A percentile compares a stretch with the other conserved stretches of the same genome.
phyloP scores from a whole-genome alignment of 1,284 basidiomycete species.

The Agroathelia rolfsii region DNA sequence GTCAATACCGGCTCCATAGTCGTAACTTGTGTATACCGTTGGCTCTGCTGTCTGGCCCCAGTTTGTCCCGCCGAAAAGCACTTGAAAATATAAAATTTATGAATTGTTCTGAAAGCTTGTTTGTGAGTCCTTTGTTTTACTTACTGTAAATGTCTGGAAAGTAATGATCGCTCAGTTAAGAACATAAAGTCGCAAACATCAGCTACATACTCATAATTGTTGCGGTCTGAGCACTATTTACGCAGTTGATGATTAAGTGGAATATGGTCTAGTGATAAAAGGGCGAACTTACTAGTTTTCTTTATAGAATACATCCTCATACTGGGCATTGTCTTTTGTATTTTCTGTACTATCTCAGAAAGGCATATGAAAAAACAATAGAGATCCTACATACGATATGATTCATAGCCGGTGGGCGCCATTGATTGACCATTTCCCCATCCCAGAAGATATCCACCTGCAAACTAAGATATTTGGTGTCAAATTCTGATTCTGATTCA shows the following conservation, averaged over 20 bases:
- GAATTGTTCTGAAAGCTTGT: conserved; percentile 29
- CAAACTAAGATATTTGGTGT: conserved; percentile 26
- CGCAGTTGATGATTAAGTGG: too few species aligned
- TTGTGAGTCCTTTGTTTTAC: conserved; percentile 29
- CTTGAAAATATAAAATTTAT: conserved; percentile 14
- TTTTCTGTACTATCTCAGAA: too few species aligned
- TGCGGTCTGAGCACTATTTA: conserved; percentile 36
- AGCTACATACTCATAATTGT: conserved; percentile 36
- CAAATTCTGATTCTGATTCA: conserved; percentile 1
- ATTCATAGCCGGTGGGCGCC: conserved; percentile 40
- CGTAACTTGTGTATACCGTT: conserved; percentile 37
- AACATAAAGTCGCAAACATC: too few species aligned
- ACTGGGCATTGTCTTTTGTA: too few species aligned
- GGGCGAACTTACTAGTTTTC: conserved; percentile 31
- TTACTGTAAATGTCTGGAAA: conserved; percentile 39
- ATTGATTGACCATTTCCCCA: conserved; percentile 29
- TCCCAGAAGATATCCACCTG: conserved; percentile 34
- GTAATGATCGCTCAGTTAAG: too few species aligned
- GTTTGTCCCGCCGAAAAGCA: conserved; percentile 42
- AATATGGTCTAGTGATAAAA: not conserved
- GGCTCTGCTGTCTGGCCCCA: conserved; percentile 40
- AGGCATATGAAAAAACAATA: not conserved
- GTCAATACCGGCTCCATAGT: conserved; percentile 41
- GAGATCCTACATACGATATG: conserved; percentile 33
- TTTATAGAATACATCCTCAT: conserved; percentile 43